Conservation (phyloP, 345 rosid genomes). For the Euphorbia tirucalli region DNA sequence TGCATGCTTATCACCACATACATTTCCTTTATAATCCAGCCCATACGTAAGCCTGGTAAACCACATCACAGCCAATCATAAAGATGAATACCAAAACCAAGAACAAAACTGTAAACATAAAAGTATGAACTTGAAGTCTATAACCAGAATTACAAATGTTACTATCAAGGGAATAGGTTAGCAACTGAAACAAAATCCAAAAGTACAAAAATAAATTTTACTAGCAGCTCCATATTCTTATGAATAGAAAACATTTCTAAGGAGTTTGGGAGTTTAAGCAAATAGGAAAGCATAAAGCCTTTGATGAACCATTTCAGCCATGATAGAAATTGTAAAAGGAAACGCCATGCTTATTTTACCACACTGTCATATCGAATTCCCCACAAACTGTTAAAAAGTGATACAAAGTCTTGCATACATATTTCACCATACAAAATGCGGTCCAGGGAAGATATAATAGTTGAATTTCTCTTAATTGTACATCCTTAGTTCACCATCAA, state of each 20-base stretch:
- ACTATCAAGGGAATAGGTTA: background rate
- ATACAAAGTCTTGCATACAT: background rate
- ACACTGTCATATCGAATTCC: background rate
- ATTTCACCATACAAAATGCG: background rate
- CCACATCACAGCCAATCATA: slow-evolving; percentile 20
- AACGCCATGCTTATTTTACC: background rate
- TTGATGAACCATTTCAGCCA: background rate
- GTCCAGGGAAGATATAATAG: background rate
- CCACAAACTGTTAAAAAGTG: background rate
- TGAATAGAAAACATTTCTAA: background rate
- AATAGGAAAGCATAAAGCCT: background rate
- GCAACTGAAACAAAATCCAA: background rate
- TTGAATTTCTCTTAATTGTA: background rate
- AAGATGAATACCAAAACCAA: background rate
- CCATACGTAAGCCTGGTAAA: slow-evolving; percentile 82
- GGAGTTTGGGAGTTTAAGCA: background rate
- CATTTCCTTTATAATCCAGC: slow-evolving; percentile 93
- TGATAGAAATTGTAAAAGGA: background rate
- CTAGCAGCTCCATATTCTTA: background rate
- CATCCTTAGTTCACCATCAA: slow-evolving; percentile 3
- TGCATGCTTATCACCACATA: slow-evolving; percentile 83
- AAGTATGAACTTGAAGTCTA: background rate
- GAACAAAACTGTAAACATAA: background rate
- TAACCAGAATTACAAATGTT: background rate
- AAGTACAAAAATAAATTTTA: background rate